phyloP scores from a whole-genome alignment of 2,329 filamentous ascomycete genomes.

The Teratosphaeria zuluensis region DNA sequence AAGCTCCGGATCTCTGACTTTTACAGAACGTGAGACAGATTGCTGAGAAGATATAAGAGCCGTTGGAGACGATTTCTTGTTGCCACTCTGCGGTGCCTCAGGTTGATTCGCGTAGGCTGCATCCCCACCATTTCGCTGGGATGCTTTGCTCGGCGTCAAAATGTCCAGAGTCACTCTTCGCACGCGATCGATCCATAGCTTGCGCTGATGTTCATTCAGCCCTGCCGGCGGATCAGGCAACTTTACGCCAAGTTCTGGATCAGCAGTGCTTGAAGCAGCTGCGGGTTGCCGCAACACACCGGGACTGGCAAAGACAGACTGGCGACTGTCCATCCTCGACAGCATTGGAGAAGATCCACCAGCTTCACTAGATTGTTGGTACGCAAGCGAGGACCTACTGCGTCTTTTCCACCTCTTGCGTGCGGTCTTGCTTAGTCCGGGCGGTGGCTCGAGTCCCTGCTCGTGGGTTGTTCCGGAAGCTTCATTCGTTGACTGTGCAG shows the following conservation, averaged over 20 bases:
- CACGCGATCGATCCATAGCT: neutral
- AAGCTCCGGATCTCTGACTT: neutral
- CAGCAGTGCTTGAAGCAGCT: neutral
- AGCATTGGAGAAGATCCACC: neutral
- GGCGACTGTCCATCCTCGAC: neutral
- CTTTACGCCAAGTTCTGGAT: neutral
- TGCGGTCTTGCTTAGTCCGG: neutral
- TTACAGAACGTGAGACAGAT: neutral
- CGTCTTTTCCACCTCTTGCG: neutral
- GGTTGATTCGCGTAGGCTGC: neutral
- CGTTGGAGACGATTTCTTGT: neutral
- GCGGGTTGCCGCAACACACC: neutral
- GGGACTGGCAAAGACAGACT: neutral
- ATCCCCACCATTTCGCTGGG: neutral
- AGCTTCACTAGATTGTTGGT: neutral
- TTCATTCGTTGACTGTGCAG: neutral
- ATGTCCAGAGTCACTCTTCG: neutral
- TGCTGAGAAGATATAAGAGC: neutral
- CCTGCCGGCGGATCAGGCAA: neutral
- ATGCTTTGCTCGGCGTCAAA: neutral
- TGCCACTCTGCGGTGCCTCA: neutral
- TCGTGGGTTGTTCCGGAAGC: neutral
- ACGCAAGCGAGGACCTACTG: neutral
- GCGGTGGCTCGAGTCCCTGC: neutral
- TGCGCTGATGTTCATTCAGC: neutral